Percentiles rank a stretch among this genome's conserved stretches.
These are phyloP conservation scores for Globisporangium acanthophoron DNA, from an alignment of 352 stramenopile genomes.

Conservation along the genomic window DNA sequence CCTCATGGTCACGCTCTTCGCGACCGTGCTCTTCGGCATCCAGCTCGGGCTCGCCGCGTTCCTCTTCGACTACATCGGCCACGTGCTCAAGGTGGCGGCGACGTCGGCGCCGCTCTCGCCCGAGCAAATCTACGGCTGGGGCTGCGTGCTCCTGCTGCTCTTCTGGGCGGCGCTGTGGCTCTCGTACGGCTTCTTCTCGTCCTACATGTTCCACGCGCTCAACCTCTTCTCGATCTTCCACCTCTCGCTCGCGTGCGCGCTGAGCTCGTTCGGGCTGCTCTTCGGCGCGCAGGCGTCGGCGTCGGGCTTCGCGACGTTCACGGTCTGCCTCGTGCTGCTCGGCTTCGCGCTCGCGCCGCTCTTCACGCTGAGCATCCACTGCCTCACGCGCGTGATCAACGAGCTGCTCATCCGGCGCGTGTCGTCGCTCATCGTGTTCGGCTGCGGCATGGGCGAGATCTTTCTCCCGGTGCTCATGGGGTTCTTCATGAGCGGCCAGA, in stretches of 20 bases:
- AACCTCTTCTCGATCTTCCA: slow-evolving; percentile 77
- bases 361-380: slow-evolving; percentile 81
- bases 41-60: slow-evolving; percentile 74
- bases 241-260: slow-evolving; percentile 53
- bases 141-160: slow-evolving; percentile 61
- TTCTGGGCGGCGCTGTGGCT: slow-evolving; percentile 70
- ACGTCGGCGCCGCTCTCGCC: slow-evolving; percentile 11
- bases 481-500: slow-evolving; percentile 85
- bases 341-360: slow-evolving; percentile 62
- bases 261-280: slow-evolving; percentile 63
- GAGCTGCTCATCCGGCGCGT: slow-evolving; percentile 73
- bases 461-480: slow-evolving; percentile 84
- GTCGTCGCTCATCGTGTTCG: slow-evolving; percentile 81
- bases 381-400: slow-evolving; percentile 78
- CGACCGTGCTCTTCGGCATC: slow-evolving; percentile 70
- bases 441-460: slow-evolving; percentile 74
- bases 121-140: slow-evolving; percentile 38
- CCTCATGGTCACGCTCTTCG: slow-evolving; percentile 75
- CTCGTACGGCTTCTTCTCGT: slow-evolving; percentile 73
- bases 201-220: slow-evolving; percentile 69
- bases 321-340: slow-evolving; percentile 52
- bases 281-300: slow-evolving; percentile 34
- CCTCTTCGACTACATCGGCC: slow-evolving; percentile 73
- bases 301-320: slow-evolving; percentile 45
- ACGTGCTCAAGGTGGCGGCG: slow-evolving; percentile 33